phyloP scores from a whole-genome alignment of 2,329 filamentous ascomycete genomes.

The Penicillium sp. region DNA sequence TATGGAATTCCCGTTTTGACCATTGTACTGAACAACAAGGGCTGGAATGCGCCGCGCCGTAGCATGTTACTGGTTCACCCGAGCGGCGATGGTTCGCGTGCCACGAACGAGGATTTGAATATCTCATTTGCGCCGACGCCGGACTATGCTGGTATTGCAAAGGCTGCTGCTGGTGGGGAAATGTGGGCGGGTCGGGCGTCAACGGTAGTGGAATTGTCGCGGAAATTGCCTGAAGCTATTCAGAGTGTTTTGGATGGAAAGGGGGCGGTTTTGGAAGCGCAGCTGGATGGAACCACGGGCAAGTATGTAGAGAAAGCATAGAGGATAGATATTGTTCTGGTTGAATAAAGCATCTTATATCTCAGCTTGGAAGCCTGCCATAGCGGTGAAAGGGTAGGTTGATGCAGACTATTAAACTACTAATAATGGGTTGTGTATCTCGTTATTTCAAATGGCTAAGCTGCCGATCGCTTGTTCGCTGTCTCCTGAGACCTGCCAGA shows the following conservation, averaged over 20 bases:
- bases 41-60: slow-evolving; percentile 69
- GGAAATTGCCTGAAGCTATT: slow-evolving; percentile 61
- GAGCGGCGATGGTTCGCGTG: slow-evolving; percentile 64
- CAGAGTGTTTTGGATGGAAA: slow-evolving; percentile 60
- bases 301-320: slow-evolving; percentile 49
- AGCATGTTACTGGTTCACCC: slow-evolving; percentile 69
- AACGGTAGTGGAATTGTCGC: slow-evolving; percentile 60
- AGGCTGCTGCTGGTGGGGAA: slow-evolving; percentile 65
- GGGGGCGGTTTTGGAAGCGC: slow-evolving; percentile 66
- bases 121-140: slow-evolving; percentile 69
- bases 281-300: slow-evolving; percentile 60
- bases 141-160: slow-evolving; percentile 70
- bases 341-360: neutral
- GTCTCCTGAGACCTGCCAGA: neutral
- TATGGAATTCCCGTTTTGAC: slow-evolving; percentile 70
- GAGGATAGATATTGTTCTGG: neutral
- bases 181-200: slow-evolving; percentile 65
- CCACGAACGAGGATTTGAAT: slow-evolving; percentile 67
- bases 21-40: slow-evolving; percentile 71
- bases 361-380: too few species aligned
- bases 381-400: too few species aligned
- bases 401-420: too few species aligned
- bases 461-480: neutral
- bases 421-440: too few species aligned
- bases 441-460: too few species aligned